A percentile compares a stretch with the other conserved stretches of the same genome.
Conservation (phyloP, 2,329 filamentous ascomycete genomes). For the Penicillium sp. region DNA sequence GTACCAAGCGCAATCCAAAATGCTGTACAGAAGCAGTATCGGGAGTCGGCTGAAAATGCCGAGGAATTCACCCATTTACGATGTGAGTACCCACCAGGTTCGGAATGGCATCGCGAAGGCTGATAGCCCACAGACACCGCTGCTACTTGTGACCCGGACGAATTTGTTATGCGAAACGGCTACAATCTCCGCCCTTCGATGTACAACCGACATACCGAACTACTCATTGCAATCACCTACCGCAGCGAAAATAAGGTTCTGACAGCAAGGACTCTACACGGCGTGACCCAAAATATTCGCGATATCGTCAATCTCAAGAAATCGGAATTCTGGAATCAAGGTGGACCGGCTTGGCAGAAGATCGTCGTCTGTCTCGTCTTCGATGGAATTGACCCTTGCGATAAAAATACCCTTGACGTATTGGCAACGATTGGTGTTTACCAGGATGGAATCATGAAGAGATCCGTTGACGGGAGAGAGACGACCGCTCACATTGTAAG, state of each 20-base stretch:
- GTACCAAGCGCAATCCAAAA: constrained; percentile 2
- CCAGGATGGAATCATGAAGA: constrained; percentile 1
- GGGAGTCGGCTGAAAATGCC: neutral
- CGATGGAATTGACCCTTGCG: constrained; percentile 2
- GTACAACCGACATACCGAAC: constrained; percentile 2
- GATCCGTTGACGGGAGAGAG: neutral
- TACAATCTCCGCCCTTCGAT: constrained; percentile 1
- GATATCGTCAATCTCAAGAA: constrained; percentile 4
- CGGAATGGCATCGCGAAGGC: neutral
- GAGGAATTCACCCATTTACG: constrained; percentile 4
- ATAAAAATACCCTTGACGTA: constrained; percentile 1
- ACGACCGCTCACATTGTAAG: neutral
- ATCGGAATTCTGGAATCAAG: constrained; percentile 4
- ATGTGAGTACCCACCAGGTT: neutral
- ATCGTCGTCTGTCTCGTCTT: constrained; percentile 1
- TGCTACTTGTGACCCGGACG: constrained; percentile 2
- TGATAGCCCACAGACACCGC: neutral
- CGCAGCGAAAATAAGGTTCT: constrained; percentile 1
- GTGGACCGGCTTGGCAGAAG: constrained; percentile 3
- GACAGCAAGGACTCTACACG: constrained; percentile 2
- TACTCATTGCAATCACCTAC: constrained; percentile 2
- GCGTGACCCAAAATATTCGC: constrained; percentile 1
- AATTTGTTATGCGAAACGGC: constrained; percentile 4
- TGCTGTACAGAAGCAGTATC: neutral
- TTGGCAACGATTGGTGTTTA: constrained; percentile 3